Conservation (phyloP, 1,284 basidiomycete species). For the Jaminaea rosea region DNA sequence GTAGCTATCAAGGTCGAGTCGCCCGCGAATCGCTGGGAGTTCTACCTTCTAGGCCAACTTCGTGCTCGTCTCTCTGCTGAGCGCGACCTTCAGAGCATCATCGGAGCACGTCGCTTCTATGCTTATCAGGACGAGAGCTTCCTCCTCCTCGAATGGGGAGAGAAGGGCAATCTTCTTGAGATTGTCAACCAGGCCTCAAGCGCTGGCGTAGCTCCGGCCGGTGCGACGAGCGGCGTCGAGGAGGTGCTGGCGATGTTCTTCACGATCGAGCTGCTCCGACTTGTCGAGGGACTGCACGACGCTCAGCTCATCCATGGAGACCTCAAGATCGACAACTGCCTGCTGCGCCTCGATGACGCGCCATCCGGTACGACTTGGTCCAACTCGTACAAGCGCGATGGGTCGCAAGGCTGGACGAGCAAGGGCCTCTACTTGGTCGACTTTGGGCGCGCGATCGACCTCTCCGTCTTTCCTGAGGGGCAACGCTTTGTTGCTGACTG, state of each 20-base stretch:
- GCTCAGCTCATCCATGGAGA: conserved; percentile 89
- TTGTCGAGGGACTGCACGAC: conserved; percentile 72
- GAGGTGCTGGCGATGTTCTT: conserved; percentile 95
- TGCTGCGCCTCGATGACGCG: conserved; percentile 71
- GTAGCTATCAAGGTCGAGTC: conserved; percentile 87
- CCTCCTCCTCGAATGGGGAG: conserved; percentile 76
- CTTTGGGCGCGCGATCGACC: conserved; percentile 86
- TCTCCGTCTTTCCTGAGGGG: conserved; percentile 50
- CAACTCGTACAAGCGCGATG: conserved; percentile 63
- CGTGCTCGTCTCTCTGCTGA: conserved; percentile 52
- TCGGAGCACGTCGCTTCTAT: conserved; percentile 32
- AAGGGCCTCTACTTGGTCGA: conserved; percentile 92
- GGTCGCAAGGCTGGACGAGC: conserved; percentile 70
- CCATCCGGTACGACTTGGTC: conserved; percentile 64
- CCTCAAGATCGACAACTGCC: conserved; percentile 97
- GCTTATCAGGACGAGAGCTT: conserved; percentile 67
- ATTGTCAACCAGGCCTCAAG: conserved; percentile 64
- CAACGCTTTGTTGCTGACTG: conserved; percentile 83
- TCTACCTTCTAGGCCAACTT: conserved; percentile 70
- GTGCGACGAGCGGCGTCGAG: conserved; percentile 55
- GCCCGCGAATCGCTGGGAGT: conserved; percentile 87
- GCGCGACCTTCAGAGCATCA: conserved; percentile 23
- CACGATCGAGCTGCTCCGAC: conserved; percentile 73
- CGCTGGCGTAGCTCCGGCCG: conserved; percentile 50
- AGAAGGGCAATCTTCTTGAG: conserved; percentile 85